These are phyloP conservation scores for Pseudocercospora fijiensis DNA, from an alignment of 2,329 filamentous ascomycete species.

Conservation along the genomic window DNA sequence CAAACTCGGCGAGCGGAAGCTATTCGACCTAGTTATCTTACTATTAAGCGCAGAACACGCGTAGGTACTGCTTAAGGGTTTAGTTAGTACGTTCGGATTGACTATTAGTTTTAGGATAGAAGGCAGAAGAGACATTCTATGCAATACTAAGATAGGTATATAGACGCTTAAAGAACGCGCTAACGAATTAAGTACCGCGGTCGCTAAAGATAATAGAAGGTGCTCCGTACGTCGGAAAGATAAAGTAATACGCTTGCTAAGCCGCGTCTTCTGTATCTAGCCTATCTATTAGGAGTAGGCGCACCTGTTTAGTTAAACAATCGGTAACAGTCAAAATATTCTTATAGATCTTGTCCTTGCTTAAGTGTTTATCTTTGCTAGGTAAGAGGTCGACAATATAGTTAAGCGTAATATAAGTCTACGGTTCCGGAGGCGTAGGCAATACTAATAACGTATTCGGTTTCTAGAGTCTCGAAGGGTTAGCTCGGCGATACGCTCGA, in stretches of 20 bases:
- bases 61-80: background rate
- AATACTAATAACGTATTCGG: background rate
- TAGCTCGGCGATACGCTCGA: background rate
- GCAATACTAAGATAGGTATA: background rate
- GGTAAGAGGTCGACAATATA: background rate
- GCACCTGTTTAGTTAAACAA: background rate
- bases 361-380: background rate
- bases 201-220: background rate
- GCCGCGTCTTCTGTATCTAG: background rate
- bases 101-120: background rate
- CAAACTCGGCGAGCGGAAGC: slow-evolving; percentile 1
- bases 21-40: slow-evolving; percentile 5
- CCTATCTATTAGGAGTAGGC: background rate
- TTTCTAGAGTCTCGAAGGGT: background rate
- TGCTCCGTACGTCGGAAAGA: background rate
- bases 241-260: background rate
- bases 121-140: slow-evolving; percentile 1
- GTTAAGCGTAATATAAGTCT: background rate
- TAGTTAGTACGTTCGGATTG: background rate
- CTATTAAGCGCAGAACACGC: background rate
- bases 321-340: background rate
- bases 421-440: background rate
- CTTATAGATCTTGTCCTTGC: background rate
- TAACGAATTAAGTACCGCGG: background rate
- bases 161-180: background rate